Conservation (phyloP, 345 rosid species). For the Eucalyptus cladocalyx region DNA sequence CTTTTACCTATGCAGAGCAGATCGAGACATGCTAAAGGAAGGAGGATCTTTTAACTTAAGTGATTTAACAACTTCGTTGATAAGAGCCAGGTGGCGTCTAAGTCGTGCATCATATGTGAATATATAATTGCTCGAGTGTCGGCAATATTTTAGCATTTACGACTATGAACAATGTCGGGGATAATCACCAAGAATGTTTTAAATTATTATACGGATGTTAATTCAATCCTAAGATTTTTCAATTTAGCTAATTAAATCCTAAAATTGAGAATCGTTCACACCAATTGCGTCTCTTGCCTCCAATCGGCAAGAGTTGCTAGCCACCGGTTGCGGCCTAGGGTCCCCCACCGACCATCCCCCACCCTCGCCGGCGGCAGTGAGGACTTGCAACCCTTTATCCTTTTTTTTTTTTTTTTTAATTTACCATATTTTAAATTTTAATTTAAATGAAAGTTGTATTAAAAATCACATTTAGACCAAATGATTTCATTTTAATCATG, state of each 20-base stretch:
- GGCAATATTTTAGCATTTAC: not conserved
- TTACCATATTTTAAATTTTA: too few species aligned
- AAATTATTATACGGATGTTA: not conserved
- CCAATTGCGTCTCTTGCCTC: not conserved
- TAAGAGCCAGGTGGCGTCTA: not conserved
- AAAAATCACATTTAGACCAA: not conserved
- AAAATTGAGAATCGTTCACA: not conserved
- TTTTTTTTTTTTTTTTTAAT: too few species aligned
- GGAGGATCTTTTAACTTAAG: not conserved
- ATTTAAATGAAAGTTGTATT: not conserved
- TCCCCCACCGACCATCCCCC: not conserved
- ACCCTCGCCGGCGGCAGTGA: fast-evolving
- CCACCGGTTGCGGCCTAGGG: fast-evolving
- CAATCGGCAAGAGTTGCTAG: not conserved
- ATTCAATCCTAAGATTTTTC: not conserved
- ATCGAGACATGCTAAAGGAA: not conserved
- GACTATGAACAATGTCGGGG: not conserved
- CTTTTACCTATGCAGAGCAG: not conserved
- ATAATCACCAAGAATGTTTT: not conserved
- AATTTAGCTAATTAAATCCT: not conserved
- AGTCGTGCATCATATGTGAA: not conserved
- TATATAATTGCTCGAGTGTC: not conserved
- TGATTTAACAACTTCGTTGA: not conserved
- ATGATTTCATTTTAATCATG: not conserved
- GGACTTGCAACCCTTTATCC: not conserved